Evolutionary conservation across 2,329 filamentous ascomycete species (phyloP).

Genomic region (Venturia oleaginea): DNA sequence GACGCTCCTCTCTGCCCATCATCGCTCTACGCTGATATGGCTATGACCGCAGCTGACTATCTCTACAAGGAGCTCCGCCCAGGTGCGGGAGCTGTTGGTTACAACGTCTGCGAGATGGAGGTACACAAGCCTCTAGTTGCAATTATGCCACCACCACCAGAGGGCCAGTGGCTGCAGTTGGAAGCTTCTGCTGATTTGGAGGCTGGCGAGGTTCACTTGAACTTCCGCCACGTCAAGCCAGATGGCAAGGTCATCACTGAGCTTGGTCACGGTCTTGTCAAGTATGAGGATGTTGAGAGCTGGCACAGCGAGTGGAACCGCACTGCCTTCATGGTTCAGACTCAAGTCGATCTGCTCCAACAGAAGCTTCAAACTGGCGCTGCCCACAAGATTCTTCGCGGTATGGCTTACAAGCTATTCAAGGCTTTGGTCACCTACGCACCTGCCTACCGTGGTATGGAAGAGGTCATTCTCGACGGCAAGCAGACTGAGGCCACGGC

Average conservation of each 20-base stretch:
- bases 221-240: constrained; percentile 49
- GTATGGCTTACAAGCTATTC: constrained; percentile 70
- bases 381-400: constrained; percentile 64
- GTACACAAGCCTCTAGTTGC: constrained; percentile 62
- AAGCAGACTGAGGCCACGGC: constrained; percentile 48
- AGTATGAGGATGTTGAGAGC: constrained; percentile 49
- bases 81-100: constrained; percentile 45
- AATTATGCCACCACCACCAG: constrained; percentile 37
- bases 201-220: constrained; percentile 45
- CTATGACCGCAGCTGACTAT: constrained; percentile 57
- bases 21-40: constrained; percentile 54
- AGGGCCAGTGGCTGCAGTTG: constrained; percentile 52
- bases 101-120: constrained; percentile 59
- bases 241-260: constrained; percentile 50
- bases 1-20: constrained; percentile 58
- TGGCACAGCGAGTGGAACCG: constrained; percentile 60
- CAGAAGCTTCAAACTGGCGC: constrained; percentile 55
- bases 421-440: constrained; percentile 49
- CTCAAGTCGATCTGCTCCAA: constrained; percentile 55
- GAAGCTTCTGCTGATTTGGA: constrained; percentile 51
- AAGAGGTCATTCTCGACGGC: constrained; percentile 49
- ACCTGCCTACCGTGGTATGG: constrained; percentile 48
- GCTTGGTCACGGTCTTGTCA: constrained; percentile 54
- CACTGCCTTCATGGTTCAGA: constrained; percentile 49
- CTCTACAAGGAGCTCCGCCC: constrained; percentile 56